These are phyloP conservation scores for Eimeria tenella DNA, from an alignment of 169 alveolate species.

Conservation along the genomic window DNA sequence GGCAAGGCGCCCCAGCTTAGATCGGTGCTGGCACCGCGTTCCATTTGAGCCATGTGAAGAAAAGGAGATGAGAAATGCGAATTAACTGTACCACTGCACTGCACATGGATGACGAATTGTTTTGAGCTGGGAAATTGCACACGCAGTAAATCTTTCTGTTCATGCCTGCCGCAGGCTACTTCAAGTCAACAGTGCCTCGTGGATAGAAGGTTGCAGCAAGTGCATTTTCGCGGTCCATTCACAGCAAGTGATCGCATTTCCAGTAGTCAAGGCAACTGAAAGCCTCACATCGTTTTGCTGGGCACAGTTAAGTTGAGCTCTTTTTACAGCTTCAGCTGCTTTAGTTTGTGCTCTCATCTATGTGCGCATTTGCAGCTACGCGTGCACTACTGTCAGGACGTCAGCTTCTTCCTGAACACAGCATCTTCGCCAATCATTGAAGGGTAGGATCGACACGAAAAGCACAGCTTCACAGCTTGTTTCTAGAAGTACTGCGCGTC, in stretches of 20 bases:
- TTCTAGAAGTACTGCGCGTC: not conserved
- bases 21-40: too few species aligned
- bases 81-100: too few species aligned
- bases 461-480: not conserved
- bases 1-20: not conserved
- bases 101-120: too few species aligned
- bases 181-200: not conserved
- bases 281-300: too few species aligned
- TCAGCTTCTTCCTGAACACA: not conserved
- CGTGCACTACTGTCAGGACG: conserved; percentile 5
- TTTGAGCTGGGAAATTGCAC: not conserved
- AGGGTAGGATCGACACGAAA: not conserved
- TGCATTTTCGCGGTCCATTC: conserved; percentile 17
- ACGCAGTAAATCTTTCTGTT: not conserved
- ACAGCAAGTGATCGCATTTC: not conserved
- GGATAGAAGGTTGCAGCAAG: conserved; percentile 22
- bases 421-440: conserved; percentile 33
- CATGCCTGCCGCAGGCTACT: not conserved
- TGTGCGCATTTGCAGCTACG: not conserved
- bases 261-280: too few species aligned
- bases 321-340: not conserved
- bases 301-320: too few species aligned
- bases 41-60: too few species aligned
- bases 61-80: too few species aligned
- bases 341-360: not conserved